phyloP scores from a whole-genome alignment of 805 yeast genomes.

The Komagataella pseudopastoris region DNA sequence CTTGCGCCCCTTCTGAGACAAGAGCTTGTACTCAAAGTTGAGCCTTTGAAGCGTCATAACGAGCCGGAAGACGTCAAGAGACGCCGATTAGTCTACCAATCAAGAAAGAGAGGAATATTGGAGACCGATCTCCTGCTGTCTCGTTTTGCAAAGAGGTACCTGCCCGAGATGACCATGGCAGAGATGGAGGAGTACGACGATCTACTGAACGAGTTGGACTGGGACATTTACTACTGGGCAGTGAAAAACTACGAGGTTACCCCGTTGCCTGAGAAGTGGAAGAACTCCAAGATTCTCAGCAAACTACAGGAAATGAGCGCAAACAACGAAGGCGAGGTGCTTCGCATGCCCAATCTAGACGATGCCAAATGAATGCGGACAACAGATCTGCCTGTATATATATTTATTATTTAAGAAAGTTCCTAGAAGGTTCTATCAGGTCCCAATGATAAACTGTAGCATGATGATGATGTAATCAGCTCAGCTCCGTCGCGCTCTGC shows the following conservation, averaged over 20 bases:
- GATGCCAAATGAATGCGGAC: not conserved
- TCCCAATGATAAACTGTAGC: not conserved
- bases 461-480: not conserved
- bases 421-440: not conserved
- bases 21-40: constrained; percentile 47
- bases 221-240: constrained; percentile 99
- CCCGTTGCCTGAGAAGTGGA: constrained; percentile 84
- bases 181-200: constrained; percentile 79
- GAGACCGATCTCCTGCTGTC: constrained; percentile 84
- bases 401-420: too few species aligned
- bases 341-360: constrained; percentile 68
- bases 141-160: constrained; percentile 69
- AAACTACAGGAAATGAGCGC: constrained; percentile 61
- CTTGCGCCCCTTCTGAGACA: not conserved
- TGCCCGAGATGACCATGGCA: constrained; percentile 40
- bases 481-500: not conserved
- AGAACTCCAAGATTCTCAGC: constrained; percentile 46
- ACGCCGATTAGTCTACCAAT: constrained; percentile 84
- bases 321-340: constrained; percentile 55
- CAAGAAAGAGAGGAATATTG: constrained; percentile 87
- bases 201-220: constrained; percentile 86
- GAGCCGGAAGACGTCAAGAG: constrained; percentile 65
- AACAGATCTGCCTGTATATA: not conserved
- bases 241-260: constrained; percentile 70
- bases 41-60: constrained; percentile 65